These are phyloP conservation scores for Inga oerstediana DNA, from an alignment of 306 rosid genomes.

Conservation along the genomic window DNA sequence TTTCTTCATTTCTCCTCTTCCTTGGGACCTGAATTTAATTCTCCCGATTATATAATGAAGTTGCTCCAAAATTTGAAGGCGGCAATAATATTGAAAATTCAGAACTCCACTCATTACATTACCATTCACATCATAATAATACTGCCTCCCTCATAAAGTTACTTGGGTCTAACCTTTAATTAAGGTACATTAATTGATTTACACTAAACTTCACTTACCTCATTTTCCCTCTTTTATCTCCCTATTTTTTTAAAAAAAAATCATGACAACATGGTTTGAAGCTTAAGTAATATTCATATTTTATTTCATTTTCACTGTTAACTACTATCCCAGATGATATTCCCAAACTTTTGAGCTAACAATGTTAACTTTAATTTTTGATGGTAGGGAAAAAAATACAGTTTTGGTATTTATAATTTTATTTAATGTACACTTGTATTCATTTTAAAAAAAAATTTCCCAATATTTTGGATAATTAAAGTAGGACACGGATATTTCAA, in stretches of 20 bases:
- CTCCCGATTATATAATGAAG: neutral
- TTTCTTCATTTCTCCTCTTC: no score
- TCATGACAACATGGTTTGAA: neutral
- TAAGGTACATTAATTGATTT: constrained; percentile 1
- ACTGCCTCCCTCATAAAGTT: neutral
- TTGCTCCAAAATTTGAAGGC: neutral
- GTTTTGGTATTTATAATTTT: neutral
- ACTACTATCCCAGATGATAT: neutral
- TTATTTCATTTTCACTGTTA: neutral
- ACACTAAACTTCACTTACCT: neutral
- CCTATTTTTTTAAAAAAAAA: neutral
- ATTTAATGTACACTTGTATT: neutral
- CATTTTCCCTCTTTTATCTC: neutral
- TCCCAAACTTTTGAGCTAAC: neutral
- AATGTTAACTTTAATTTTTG: neutral
- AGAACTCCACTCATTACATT: neutral
- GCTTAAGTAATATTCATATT: neutral
- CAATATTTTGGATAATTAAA: no score
- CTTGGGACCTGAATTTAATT: no score
- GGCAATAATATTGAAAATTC: neutral
- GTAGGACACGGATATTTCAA: neutral
- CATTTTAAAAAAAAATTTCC: neutral
- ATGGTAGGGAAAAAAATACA: neutral
- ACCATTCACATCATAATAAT: constrained; percentile 8
- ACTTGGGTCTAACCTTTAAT: neutral